phyloP scores from a whole-genome alignment of 164 flowering plant genomes.

The Litsea cubeba region DNA sequence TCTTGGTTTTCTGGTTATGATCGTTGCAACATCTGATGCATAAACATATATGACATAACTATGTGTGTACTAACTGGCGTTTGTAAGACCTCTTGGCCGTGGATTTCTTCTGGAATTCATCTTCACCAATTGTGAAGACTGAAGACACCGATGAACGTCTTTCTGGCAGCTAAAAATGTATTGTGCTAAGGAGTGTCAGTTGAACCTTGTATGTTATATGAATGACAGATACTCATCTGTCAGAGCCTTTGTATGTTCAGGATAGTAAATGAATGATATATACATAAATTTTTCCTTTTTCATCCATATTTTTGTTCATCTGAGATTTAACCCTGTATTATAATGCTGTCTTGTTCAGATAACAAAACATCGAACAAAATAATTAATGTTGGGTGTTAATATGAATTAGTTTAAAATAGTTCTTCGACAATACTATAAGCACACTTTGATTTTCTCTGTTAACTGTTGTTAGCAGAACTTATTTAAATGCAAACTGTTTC shows the following conservation, averaged over 20 bases:
- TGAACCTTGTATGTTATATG: not conserved
- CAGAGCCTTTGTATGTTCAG: not conserved
- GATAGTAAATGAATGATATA: not conserved
- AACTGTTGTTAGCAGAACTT: not conserved
- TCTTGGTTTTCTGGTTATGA: constrained; percentile 94
- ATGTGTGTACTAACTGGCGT: not conserved
- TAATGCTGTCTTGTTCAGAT: not conserved
- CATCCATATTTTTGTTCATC: not conserved
- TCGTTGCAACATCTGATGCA: constrained; percentile 73
- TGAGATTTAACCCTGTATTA: not conserved
- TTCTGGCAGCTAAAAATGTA: not conserved
- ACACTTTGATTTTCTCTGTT: not conserved
- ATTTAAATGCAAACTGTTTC: not conserved
- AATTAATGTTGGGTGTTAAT: not conserved
- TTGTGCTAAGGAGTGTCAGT: not conserved
- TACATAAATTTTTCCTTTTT: not conserved
- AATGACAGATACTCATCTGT: not conserved
- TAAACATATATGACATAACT: not conserved
- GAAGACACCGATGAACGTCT: not conserved
- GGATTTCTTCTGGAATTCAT: not conserved
- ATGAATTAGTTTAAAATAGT: not conserved
- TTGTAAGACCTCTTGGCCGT: not conserved
- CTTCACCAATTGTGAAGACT: not conserved
- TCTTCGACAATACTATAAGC: not conserved
- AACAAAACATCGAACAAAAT: not conserved